A percentile compares a stretch with the other conserved stretches of the same genome.
These are phyloP conservation scores for Mycena polygramma DNA, from an alignment of 768 basidiomycete species.

Conservation along the genomic window DNA sequence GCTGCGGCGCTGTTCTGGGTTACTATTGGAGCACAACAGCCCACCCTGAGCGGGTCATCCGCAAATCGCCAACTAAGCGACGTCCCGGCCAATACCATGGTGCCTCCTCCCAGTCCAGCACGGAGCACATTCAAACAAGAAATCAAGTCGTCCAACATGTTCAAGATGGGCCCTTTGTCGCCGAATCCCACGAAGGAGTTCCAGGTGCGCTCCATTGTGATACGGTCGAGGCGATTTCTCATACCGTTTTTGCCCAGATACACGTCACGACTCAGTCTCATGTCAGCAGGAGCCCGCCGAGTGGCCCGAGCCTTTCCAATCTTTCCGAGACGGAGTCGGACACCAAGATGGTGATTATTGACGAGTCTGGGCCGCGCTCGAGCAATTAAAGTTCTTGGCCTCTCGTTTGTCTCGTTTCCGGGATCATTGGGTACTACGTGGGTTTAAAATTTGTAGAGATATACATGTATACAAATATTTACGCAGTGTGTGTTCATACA, in stretches of 20 bases:
- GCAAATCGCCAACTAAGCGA: background rate
- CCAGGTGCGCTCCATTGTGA: slow-evolving; percentile 10
- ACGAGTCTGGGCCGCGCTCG: too few relatives aligned
- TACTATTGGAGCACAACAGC: slow-evolving; percentile 42
- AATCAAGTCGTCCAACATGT: background rate
- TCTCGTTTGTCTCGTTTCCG: too few relatives aligned
- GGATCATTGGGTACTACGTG: too few relatives aligned
- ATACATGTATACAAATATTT: too few relatives aligned
- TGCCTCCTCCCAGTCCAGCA: background rate
- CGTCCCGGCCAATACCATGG: background rate
- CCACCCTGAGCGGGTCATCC: slow-evolving; percentile 1
- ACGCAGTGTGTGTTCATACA: too few relatives aligned
- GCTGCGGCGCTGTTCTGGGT: slow-evolving; percentile 65
- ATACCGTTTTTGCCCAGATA: slow-evolving; percentile 2
- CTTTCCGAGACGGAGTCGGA: too few relatives aligned
- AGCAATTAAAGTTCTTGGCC: too few relatives aligned
- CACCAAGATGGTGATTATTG: too few relatives aligned
- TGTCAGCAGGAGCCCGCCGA: slow-evolving; percentile 19
- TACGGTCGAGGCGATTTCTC: too few relatives aligned
- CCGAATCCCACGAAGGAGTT: slow-evolving; percentile 15
- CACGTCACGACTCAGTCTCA: slow-evolving; percentile 29
- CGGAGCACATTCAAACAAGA: slow-evolving; percentile 5
- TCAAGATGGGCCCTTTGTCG: slow-evolving; percentile 12
- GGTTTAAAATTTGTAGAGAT: too few relatives aligned
- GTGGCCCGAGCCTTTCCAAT: background rate